phyloP scores from a whole-genome alignment of 352 stramenopile species.

The Phytopythium litorale region DNA sequence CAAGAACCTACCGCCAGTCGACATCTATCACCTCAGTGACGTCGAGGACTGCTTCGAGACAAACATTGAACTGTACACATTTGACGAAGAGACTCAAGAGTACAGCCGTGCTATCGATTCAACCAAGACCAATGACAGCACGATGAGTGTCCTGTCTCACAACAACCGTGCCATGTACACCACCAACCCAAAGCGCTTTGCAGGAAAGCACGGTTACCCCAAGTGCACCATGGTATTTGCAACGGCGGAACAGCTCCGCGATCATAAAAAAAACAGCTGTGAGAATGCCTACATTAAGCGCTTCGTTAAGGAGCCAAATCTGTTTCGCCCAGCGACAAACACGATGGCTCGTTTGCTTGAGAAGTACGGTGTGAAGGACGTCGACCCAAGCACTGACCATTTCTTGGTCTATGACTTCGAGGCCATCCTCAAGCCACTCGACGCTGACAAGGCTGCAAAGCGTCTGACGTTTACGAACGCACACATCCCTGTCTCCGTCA shows the following conservation, averaged over 20 bases:
- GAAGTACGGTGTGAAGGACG: slow-evolving; percentile 6
- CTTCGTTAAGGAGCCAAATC: slow-evolving; percentile 10
- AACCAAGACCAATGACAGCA: too few species aligned
- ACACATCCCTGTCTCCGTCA: slow-evolving; percentile 6
- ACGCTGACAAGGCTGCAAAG: background rate
- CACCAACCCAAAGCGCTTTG: too few species aligned
- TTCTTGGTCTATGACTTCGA: slow-evolving; percentile 21
- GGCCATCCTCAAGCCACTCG: slow-evolving; percentile 15
- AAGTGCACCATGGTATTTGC: slow-evolving; percentile 17
- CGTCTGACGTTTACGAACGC: slow-evolving; percentile 1
- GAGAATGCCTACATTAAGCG: slow-evolving; percentile 3
- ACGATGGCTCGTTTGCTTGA: slow-evolving; percentile 7
- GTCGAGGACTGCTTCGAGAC: too few species aligned
- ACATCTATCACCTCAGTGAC: too few species aligned
- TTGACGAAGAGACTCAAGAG: too few species aligned
- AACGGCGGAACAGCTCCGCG: slow-evolving; percentile 8
- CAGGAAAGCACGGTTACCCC: too few species aligned
- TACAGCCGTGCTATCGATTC: too few species aligned
- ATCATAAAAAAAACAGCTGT: slow-evolving; percentile 23
- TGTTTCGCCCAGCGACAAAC: slow-evolving; percentile 12
- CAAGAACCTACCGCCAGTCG: too few species aligned
- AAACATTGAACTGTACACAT: too few species aligned
- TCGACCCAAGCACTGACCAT: slow-evolving; percentile 12
- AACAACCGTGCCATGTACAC: too few species aligned
- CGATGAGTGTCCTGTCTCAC: too few species aligned